Percentiles rank a stretch among this genome's conserved stretches.
Evolutionary conservation across 2,329 filamentous ascomycete species (phyloP).

Genomic region (Pseudogymnoascus sp.): DNA sequence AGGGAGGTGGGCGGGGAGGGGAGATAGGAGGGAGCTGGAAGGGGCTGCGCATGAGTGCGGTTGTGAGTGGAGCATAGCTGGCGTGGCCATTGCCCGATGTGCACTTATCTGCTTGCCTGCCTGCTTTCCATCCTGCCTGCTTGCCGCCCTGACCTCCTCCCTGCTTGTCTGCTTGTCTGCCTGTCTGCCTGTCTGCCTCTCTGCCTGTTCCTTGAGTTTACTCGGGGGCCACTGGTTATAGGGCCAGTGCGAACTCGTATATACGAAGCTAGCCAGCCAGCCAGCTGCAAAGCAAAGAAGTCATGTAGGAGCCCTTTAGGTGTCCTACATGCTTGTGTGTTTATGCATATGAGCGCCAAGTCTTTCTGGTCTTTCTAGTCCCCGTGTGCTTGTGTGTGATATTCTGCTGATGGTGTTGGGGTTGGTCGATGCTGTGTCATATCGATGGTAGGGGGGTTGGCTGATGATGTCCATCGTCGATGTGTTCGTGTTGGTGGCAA

Average conservation of each 20-base stretch:
- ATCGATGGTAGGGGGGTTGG: background rate
- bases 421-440: background rate
- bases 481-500: background rate
- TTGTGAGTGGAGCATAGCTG: background rate
- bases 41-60: background rate
- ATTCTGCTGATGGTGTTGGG: background rate
- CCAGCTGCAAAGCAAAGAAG: background rate
- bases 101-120: background rate
- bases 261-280: background rate
- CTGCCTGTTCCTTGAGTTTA: background rate
- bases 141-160: background rate
- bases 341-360: background rate
- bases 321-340: slow-evolving; percentile 1
- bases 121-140: background rate
- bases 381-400: background rate
- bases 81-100: background rate
- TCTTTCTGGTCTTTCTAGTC: background rate
- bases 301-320: slow-evolving; percentile 1
- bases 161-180: background rate
- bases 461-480: background rate
- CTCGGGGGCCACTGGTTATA: background rate
- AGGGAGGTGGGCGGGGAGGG: background rate
- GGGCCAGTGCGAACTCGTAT: background rate
- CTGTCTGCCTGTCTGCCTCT: background rate
- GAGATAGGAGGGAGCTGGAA: background rate